phyloP scores from a whole-genome alignment of 1,284 basidiomycete genomes.

The Papiliotrema laurentii region DNA sequence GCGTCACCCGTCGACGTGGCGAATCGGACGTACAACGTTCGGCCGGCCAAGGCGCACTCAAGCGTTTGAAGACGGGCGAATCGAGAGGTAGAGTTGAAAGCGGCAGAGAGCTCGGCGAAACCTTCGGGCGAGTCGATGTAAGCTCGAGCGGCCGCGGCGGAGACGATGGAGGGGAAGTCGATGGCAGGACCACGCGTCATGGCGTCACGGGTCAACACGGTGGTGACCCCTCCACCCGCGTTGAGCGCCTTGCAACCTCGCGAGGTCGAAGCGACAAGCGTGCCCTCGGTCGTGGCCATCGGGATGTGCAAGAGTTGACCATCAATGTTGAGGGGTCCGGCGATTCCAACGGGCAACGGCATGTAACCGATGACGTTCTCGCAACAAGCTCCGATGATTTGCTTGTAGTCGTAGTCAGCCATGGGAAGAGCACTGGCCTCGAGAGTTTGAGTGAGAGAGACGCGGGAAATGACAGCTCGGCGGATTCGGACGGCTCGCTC shows the following conservation, averaged over 20 bases:
- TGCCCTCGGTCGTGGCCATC: constrained; percentile 99
- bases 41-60: constrained; percentile 81
- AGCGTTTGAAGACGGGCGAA: constrained; percentile 79
- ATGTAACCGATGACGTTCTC: constrained; percentile 99
- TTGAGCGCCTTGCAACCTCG: constrained; percentile 98
- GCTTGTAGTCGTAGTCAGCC: constrained; percentile 84
- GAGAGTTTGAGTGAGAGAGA: constrained; percentile 77
- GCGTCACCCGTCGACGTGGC: constrained; percentile 94
- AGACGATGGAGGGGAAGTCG: constrained; percentile 79
- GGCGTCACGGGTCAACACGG: constrained; percentile 85
- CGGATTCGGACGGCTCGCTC: constrained; percentile 84
- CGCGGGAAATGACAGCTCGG: constrained; percentile 85
- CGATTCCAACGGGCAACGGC: constrained; percentile 92
- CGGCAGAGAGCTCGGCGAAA: constrained; percentile 67
- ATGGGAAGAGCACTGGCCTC: constrained; percentile 81
- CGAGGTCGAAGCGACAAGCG: constrained; percentile 93
- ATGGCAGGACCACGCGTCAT: constrained; percentile 99
- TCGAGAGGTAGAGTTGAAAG: constrained; percentile 91
- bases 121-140: constrained; percentile 89
- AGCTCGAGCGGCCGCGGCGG: constrained; percentile 76
- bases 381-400: constrained; percentile 95
- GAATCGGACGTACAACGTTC: constrained; percentile 93
- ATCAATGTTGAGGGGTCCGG: constrained; percentile 91
- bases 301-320: constrained; percentile 83
- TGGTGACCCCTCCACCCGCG: constrained; percentile 89